Percentiles rank a stretch among this genome's conserved stretches.
Conservation (phyloP, 1,284 basidiomycete genomes). For the Pseudozyma sp. region DNA sequence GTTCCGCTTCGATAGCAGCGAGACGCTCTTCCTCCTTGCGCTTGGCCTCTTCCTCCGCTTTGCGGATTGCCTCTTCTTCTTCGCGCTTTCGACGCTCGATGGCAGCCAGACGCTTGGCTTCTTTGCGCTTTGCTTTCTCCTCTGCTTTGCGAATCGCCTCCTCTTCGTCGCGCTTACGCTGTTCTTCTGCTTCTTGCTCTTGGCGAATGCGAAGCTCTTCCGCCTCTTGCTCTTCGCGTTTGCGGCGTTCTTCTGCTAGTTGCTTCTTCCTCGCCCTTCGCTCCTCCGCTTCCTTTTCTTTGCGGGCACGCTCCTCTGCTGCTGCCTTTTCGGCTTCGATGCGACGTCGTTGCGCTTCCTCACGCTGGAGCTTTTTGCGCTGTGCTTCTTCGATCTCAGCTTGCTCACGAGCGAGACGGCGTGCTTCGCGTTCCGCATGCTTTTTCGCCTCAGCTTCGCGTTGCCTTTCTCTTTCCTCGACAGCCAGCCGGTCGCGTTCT, state of each 20-base stretch:
- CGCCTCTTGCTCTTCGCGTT: slow-evolving; percentile 16
- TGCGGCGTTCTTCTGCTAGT: slow-evolving; percentile 26
- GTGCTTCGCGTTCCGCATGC: slow-evolving; percentile 30
- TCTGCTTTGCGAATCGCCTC: slow-evolving; percentile 6
- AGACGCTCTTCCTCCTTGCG: slow-evolving; percentile 41
- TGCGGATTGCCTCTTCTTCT: slow-evolving; percentile 15
- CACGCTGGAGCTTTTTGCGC: slow-evolving; percentile 10
- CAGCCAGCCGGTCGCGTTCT: slow-evolving; percentile 25
- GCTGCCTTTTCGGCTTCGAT: slow-evolving; percentile 32
- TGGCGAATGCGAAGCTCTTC: slow-evolving; percentile 24
- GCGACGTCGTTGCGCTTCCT: slow-evolving; percentile 26
- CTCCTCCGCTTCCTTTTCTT: slow-evolving; percentile 35
- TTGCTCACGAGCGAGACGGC: slow-evolving; percentile 24
- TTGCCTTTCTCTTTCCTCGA: slow-evolving; percentile 6
- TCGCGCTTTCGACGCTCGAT: slow-evolving; percentile 11
- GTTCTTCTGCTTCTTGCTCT: slow-evolving; percentile 21
- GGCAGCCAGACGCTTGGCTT: slow-evolving; percentile 12
- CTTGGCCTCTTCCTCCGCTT: background rate
- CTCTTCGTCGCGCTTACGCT: slow-evolving; percentile 16
- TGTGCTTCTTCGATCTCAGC: slow-evolving; percentile 24
- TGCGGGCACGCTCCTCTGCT: slow-evolving; percentile 18
- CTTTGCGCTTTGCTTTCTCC: slow-evolving; percentile 21
- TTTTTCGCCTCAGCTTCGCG: slow-evolving; percentile 13
- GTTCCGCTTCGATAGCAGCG: slow-evolving; percentile 46
- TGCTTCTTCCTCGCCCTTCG: slow-evolving; percentile 21